Percentiles rank a stretch among this genome's conserved stretches.
These are phyloP conservation scores for Dianthus caryophyllus DNA, from an alignment of 148 eudicot genomes.

Conservation along the genomic window DNA sequence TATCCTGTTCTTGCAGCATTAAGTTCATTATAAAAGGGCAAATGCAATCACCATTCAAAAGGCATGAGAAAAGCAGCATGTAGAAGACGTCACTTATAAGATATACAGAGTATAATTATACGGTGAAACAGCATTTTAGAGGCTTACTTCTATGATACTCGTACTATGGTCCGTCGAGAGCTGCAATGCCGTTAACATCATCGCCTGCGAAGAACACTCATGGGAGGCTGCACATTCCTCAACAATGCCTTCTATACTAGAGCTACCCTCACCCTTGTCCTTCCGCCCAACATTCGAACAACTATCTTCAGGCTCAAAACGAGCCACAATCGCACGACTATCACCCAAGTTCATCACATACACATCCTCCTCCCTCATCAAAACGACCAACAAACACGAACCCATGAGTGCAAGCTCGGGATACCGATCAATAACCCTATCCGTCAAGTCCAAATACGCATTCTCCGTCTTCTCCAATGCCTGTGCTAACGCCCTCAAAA, in stretches of 20 bases:
- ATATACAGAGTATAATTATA: not conserved
- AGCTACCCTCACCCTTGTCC: constrained; percentile 34
- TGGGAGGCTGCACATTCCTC: constrained; percentile 47
- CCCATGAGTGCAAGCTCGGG: constrained; percentile 99
- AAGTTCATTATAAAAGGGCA: constrained; percentile 2
- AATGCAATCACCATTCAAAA: constrained; percentile 1
- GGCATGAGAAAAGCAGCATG: constrained; percentile 12
- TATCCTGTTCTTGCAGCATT: not conserved
- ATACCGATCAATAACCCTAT: constrained; percentile 84
- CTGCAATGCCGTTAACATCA: constrained; percentile 75
- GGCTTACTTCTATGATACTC: constrained; percentile 81
- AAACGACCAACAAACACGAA: constrained; percentile 87
- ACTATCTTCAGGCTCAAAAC: constrained; percentile 41
- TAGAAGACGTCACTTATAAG: constrained; percentile 13
- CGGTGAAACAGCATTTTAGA: constrained; percentile 9
- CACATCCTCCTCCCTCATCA: constrained; percentile 98
- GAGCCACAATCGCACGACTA: constrained; percentile 98
- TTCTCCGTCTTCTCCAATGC: constrained; percentile 80
- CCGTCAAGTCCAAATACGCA: constrained; percentile 87
- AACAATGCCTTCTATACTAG: constrained; percentile 54
- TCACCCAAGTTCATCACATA: constrained; percentile 99
- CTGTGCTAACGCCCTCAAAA: constrained; percentile 73
- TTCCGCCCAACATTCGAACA: constrained; percentile 28
- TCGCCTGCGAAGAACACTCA: constrained; percentile 39
- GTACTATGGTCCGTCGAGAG: constrained; percentile 97